Base-by-base conservation (phyloP, 495 filamentous ascomycete species). In the Aspergillus diversus region DNA sequence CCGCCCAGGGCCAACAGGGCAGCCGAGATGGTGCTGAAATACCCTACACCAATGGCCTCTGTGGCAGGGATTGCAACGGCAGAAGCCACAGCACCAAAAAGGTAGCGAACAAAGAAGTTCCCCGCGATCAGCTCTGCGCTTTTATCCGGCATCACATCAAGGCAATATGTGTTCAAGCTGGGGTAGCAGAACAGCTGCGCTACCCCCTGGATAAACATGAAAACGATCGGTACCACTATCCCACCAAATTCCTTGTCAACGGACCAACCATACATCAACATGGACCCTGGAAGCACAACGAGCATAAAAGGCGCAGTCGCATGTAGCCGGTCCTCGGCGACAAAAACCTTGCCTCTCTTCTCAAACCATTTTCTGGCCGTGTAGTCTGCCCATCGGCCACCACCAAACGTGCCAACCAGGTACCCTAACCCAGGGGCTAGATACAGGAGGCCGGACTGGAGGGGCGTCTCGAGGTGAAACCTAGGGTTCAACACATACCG, bases 141-240 rank as follows among this genome's bases (percentile, higher is more conserved):
- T 17, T 83, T 73, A 4, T 77, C 73, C 48, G 86, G 87, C 88
- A 91, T 90, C 12, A 91, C 89, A 68, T 92, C 89, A 5, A 91
- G 75, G 65, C 87, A 91, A 70, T 91, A 91, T 0, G 89, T 91
- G 70, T 92, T 92, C 32, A 92, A 68, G 57, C 80, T 83, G 9
- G 89, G 88, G 68, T 90, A 91, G 75, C 84, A 89, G 72, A 92
- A 90, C 2, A 91, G 77, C 72, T 91, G 88, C 0, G 85, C 87
- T 2, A 90, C 81, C 9, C 89, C 90, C 69, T 91, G 88, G 5
- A 88, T 39, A 66, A 91, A 92, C 80, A 92, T 88, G 57, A 83
- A 82, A 13, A 92, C 76, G 0, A 91, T 86, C 1, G 88, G 87
- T 6, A 91, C 74, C 4, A 87, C 81, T 34, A 92, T 83, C 1